A percentile compares a stretch with the other conserved stretches of the same genome.
phyloP scores from a whole-genome alignment of 2,329 filamentous ascomycete genomes.

The Nigrospora oryzae region DNA sequence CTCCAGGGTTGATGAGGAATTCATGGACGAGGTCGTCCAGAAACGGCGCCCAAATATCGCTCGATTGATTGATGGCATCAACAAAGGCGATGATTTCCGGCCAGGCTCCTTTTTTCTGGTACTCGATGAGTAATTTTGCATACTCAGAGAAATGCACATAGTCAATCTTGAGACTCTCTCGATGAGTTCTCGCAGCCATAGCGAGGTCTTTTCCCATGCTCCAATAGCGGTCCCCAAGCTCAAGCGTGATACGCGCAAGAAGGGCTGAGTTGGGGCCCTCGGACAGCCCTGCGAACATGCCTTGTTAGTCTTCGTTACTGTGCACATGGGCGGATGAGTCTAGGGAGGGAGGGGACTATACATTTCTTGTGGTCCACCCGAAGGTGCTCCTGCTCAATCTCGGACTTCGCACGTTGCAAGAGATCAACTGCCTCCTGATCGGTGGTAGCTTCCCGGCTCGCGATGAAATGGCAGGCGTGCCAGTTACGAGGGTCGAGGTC shows the following conservation, averaged over 20 bases:
- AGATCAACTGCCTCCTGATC: constrained; percentile 15
- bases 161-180: constrained; percentile 17
- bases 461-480: constrained; percentile 20
- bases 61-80: constrained; percentile 12
- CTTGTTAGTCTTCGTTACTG: too few relatives aligned
- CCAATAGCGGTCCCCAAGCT: constrained; percentile 19
- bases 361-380: too few relatives aligned
- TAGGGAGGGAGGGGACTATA: too few relatives aligned
- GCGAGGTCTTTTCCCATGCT: constrained; percentile 12
- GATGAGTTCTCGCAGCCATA: constrained; percentile 14
- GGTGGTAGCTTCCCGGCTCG: constrained; percentile 13
- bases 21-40: constrained; percentile 20
- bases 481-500: constrained; percentile 18
- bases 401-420: constrained; percentile 14
- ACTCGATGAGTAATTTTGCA: constrained; percentile 11
- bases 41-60: constrained; percentile 14
- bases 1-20: constrained; percentile 13
- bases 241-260: constrained; percentile 18
- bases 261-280: constrained; percentile 13
- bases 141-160: constrained; percentile 18
- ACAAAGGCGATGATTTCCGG: constrained; percentile 17
- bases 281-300: too few relatives aligned
- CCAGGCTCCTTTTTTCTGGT: constrained; percentile 11
- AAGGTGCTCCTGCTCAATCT: constrained; percentile 8
- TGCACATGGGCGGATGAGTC: too few relatives aligned